A percentile compares a stretch with the other conserved stretches of the same genome.
These are phyloP conservation scores for Sporobolomyces roseus DNA, from an alignment of 768 basidiomycete species.

Conservation along the genomic window DNA sequence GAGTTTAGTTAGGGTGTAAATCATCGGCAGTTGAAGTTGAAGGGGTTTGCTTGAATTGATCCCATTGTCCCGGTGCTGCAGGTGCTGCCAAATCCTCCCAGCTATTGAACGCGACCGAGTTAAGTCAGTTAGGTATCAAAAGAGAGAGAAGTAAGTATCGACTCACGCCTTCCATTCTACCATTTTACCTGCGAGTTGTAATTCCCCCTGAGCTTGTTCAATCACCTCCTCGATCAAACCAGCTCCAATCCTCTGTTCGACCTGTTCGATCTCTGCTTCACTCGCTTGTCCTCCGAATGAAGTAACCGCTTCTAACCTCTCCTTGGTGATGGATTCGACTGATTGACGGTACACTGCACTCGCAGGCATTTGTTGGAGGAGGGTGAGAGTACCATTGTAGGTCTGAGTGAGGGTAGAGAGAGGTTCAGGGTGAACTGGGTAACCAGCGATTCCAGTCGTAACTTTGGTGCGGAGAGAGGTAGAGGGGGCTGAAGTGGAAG, in stretches of 20 bases:
- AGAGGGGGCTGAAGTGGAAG: not conserved
- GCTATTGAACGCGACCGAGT: conserved; percentile 51
- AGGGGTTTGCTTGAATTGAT: conserved; percentile 56
- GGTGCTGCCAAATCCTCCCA: conserved; percentile 86
- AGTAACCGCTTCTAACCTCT: conserved; percentile 66
- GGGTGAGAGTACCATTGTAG: conserved; percentile 70
- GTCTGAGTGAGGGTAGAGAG: conserved; percentile 70
- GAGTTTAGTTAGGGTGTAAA: conserved; percentile 22
- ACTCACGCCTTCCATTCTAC: conserved; percentile 90
- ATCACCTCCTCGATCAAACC: conserved; percentile 84
- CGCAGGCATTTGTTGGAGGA: conserved; percentile 65
- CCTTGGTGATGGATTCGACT: conserved; percentile 74
- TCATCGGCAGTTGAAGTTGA: conserved; percentile 41
- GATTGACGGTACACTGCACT: conserved; percentile 86
- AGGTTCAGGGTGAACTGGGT: conserved; percentile 76
- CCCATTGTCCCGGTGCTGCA: conserved; percentile 79
- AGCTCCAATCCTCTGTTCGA: conserved; percentile 72
- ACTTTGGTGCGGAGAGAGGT: conserved; percentile 53
- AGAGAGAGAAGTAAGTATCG: not conserved
- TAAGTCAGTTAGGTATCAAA: not conserved
- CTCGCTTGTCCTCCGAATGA: conserved; percentile 53
- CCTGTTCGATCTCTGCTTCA: conserved; percentile 59
- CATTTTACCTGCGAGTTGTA: conserved; percentile 70
- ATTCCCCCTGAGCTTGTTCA: conserved; percentile 75
- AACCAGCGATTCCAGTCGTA: conserved; percentile 81